Conservation (phyloP, 495 filamentous ascomycete genomes). For the Glutinoglossum americanum region DNA sequence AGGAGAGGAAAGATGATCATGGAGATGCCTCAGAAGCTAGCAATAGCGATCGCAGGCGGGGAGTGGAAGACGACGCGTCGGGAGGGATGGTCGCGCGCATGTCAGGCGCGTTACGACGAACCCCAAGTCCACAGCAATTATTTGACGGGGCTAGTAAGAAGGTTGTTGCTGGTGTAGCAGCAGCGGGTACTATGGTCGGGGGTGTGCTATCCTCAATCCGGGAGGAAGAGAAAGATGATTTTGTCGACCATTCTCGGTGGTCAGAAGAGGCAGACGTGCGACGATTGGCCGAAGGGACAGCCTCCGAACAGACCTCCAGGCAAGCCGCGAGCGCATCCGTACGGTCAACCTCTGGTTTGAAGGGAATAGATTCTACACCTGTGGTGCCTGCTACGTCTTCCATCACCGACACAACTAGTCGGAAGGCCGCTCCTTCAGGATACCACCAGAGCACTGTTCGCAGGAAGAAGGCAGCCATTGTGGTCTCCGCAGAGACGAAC, state of each 20-base stretch:
- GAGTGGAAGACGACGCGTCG: slow-evolving; percentile 28
- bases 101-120: slow-evolving; percentile 63
- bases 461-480: slow-evolving; percentile 62
- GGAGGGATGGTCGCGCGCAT: slow-evolving; percentile 51
- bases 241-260: slow-evolving; percentile 68
- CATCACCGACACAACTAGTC: slow-evolving; percentile 9
- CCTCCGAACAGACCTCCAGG: not conserved
- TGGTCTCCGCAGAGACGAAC: slow-evolving; percentile 54
- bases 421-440: not conserved
- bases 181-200: slow-evolving; percentile 60
- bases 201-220: slow-evolving; percentile 63
- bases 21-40: slow-evolving; percentile 13
- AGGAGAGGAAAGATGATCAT: slow-evolving; percentile 8
- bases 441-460: not conserved
- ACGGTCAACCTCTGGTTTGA: not conserved
- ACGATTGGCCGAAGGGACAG: slow-evolving; percentile 6
- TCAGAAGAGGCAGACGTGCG: slow-evolving; percentile 42
- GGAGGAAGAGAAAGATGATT: slow-evolving; percentile 62
- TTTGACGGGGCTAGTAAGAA: slow-evolving; percentile 56
- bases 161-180: slow-evolving; percentile 58
- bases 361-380: not conserved
- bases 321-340: not conserved
- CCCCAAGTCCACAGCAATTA: slow-evolving; percentile 75
- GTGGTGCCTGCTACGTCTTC: not conserved
- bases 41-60: slow-evolving; percentile 29